Evolutionary conservation across 2,329 filamentous ascomycete species (phyloP).

Genomic region (Aplosporella prunicola): DNA sequence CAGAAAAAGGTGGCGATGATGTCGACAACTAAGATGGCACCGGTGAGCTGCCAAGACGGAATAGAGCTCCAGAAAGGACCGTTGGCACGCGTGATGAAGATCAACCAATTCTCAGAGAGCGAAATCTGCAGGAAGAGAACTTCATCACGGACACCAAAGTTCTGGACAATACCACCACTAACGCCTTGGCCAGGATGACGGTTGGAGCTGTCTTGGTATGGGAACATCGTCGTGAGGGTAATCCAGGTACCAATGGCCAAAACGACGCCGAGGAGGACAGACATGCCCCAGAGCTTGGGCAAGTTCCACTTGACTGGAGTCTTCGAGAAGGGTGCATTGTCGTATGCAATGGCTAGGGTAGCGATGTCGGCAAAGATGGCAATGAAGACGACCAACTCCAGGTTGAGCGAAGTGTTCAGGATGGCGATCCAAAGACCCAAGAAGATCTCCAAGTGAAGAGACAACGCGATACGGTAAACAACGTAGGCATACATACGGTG

Average conservation of each 20-base stretch:
- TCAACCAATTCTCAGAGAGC: slow-evolving; percentile 89
- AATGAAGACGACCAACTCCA: slow-evolving; percentile 84
- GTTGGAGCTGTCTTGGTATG: slow-evolving; percentile 22
- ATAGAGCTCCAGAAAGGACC: slow-evolving; percentile 86
- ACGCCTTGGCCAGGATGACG: slow-evolving; percentile 41
- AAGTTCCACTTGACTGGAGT: slow-evolving; percentile 91
- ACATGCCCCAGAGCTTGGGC: slow-evolving; percentile 90
- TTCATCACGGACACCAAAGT: slow-evolving; percentile 71
- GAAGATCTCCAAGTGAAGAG: slow-evolving; percentile 85
- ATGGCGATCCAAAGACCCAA: slow-evolving; percentile 87
- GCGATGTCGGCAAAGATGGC: slow-evolving; percentile 92
- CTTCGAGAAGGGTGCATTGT: slow-evolving; percentile 80
- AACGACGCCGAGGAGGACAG: slow-evolving; percentile 69
- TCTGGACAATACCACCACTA: slow-evolving; percentile 79
- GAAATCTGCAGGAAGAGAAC: slow-evolving; percentile 86
- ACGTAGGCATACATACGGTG: slow-evolving; percentile 95
- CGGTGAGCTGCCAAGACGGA: slow-evolving; percentile 74
- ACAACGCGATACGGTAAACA: slow-evolving; percentile 88
- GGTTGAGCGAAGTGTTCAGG: slow-evolving; percentile 72
- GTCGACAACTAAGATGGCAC: slow-evolving; percentile 73
- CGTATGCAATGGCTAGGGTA: slow-evolving; percentile 85
- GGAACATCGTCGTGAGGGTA: slow-evolving; percentile 75
- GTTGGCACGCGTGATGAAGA: slow-evolving; percentile 91
- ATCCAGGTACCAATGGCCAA: slow-evolving; percentile 82
- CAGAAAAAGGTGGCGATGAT: slow-evolving; percentile 78